These are phyloP conservation scores for Nidularia pulvinata DNA, from an alignment of 768 basidiomycete genomes.

Conservation along the genomic window DNA sequence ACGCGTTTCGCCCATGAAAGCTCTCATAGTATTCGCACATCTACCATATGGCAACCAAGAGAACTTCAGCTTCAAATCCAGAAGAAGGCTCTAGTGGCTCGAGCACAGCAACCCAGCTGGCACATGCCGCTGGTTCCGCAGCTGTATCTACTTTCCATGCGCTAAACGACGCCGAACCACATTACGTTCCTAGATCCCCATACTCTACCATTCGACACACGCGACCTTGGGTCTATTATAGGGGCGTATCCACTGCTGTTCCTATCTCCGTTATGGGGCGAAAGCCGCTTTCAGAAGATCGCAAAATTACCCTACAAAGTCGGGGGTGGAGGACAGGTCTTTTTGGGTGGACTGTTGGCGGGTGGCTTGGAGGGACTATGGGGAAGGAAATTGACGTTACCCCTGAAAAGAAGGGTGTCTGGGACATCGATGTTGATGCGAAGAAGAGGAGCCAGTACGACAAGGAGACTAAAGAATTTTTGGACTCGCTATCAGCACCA, in stretches of 20 bases:
- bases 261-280: background rate
- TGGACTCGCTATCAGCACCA: background rate
- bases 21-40: too few species aligned
- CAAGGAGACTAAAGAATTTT: background rate
- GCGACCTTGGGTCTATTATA: background rate
- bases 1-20: too few species aligned
- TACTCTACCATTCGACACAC: background rate
- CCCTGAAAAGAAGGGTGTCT: background rate
- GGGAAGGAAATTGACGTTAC: background rate
- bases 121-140: background rate
- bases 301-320: background rate
- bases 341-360: background rate
- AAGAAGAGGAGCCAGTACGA: background rate
- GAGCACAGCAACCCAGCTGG: too few species aligned
- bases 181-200: background rate
- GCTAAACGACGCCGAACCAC: background rate
- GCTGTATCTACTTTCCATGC: background rate
- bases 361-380: background rate
- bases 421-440: background rate
- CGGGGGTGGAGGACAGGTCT: background rate
- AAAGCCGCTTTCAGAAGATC: background rate
- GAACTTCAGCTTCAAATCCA: too few species aligned
- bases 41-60: too few species aligned
- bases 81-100: too few species aligned
- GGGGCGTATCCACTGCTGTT: background rate